These are phyloP conservation scores for Cladophialophora yegresii DNA, from an alignment of 2,329 filamentous ascomycete genomes.

Conservation along the genomic window DNA sequence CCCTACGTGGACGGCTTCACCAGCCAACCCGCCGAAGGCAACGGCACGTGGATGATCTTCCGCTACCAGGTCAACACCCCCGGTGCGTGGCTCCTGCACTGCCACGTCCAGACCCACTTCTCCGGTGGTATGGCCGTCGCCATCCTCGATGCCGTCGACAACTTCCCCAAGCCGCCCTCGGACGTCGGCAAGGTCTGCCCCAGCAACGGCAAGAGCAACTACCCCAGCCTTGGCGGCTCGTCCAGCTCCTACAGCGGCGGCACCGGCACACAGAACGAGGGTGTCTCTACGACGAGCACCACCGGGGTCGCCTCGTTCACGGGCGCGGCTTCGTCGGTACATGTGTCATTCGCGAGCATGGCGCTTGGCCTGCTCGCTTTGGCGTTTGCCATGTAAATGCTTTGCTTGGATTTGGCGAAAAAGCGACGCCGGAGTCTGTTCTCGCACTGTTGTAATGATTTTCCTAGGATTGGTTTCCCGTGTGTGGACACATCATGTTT, in stretches of 20 bases:
- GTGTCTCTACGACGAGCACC: slow-evolving; percentile 9
- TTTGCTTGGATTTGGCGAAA: slow-evolving; percentile 1
- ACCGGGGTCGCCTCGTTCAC: slow-evolving; percentile 20
- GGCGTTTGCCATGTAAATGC: slow-evolving; percentile 12
- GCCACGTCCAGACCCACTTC: slow-evolving; percentile 59
- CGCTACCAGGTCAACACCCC: slow-evolving; percentile 58
- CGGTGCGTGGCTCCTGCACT: slow-evolving; percentile 59
- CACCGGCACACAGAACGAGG: slow-evolving; percentile 8
- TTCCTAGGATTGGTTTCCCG: not conserved
- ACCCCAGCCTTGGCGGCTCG: slow-evolving; percentile 8
- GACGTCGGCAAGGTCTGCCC: slow-evolving; percentile 33
- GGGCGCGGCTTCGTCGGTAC: slow-evolving; percentile 27
- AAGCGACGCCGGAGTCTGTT: not conserved
- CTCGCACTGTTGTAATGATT: not conserved
- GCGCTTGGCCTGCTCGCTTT: slow-evolving; percentile 12
- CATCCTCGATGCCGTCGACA: slow-evolving; percentile 49
- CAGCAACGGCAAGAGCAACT: slow-evolving; percentile 36
- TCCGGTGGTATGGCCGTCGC: slow-evolving; percentile 59
- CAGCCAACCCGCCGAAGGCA: slow-evolving; percentile 42
- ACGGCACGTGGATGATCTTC: slow-evolving; percentile 53
- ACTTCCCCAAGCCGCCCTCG: slow-evolving; percentile 36
- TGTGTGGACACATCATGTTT: not conserved
- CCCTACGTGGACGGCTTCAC: slow-evolving; percentile 55
- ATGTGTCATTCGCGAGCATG: slow-evolving; percentile 1
- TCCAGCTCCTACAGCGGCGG: not conserved